Evolutionary conservation across 1,284 basidiomycete genomes (phyloP).

Genomic region (Trichosporon inkin): DNA sequence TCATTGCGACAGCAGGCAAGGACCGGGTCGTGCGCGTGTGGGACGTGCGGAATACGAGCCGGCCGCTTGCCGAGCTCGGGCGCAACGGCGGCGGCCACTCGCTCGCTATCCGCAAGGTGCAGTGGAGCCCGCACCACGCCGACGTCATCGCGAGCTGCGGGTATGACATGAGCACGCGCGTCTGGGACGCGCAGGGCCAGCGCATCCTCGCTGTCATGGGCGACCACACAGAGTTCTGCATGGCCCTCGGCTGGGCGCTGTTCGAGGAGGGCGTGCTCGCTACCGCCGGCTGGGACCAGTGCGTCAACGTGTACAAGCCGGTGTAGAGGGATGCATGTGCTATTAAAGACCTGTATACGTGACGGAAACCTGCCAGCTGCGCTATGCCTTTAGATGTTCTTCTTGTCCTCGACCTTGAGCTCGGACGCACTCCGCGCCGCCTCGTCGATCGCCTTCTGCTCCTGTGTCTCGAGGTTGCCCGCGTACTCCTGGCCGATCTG

Average conservation of each 20-base stretch:
- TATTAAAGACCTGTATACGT: not conserved
- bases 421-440: constrained; percentile 19
- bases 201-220: constrained; percentile 61
- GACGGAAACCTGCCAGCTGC: not conserved
- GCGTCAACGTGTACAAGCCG: constrained; percentile 64
- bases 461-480: constrained; percentile 61
- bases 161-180: constrained; percentile 73
- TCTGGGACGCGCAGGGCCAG: constrained; percentile 50
- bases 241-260: constrained; percentile 75
- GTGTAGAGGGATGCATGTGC: constrained; percentile 6
- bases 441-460: constrained; percentile 55
- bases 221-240: constrained; percentile 92
- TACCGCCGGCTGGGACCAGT: constrained; percentile 85
- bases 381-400: constrained; percentile 24
- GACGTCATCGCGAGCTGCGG: constrained; percentile 58
- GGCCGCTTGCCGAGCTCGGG: constrained; percentile 16
- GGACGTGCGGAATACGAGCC: constrained; percentile 46
- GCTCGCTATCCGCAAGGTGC: constrained; percentile 54
- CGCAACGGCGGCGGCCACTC: constrained; percentile 50
- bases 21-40: constrained; percentile 53
- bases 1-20: constrained; percentile 54
- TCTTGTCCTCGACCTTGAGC: constrained; percentile 33
- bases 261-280: constrained; percentile 81
- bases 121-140: constrained; percentile 58
- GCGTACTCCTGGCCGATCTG: constrained; percentile 85